Evolutionary conservation across 2,329 filamentous ascomycete genomes (phyloP).

Genomic region (Fusarium nanum): DNA sequence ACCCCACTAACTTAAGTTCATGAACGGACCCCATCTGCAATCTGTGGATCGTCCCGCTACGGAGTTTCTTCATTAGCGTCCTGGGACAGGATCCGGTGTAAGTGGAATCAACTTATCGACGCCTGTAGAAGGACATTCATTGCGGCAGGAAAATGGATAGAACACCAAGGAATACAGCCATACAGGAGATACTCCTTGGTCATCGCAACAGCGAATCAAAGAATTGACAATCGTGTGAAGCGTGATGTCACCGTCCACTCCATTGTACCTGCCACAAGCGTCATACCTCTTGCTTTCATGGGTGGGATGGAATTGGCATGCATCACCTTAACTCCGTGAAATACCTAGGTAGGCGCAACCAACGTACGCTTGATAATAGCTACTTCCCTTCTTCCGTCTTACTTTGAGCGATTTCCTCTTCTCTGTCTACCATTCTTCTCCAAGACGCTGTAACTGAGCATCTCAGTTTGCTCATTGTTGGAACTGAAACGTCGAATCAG

Average conservation of each 20-base stretch:
- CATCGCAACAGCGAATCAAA: neutral
- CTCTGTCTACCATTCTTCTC: neutral
- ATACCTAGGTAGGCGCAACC: neutral
- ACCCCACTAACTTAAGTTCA: slow-evolving; percentile 1
- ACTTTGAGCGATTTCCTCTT: neutral
- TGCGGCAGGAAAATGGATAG: neutral
- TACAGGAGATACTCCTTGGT: neutral
- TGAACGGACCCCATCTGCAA: slow-evolving; percentile 11
- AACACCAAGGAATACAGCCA: neutral
- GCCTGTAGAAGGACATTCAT: neutral
- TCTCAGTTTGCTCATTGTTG: neutral
- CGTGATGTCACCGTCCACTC: slow-evolving; percentile 30
- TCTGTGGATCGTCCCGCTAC: slow-evolving; percentile 25
- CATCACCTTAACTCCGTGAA: slow-evolving; percentile 30
- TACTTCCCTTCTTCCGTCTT: neutral
- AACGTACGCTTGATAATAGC: neutral
- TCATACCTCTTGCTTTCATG: slow-evolving; percentile 13
- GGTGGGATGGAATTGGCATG: slow-evolving; percentile 12
- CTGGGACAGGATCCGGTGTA: neutral
- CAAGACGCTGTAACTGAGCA: neutral
- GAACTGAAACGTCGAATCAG: slow-evolving; percentile 2
- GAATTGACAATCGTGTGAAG: slow-evolving; percentile 4
- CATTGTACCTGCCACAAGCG: slow-evolving; percentile 5
- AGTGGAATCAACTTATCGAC: neutral
- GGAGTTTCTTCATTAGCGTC: slow-evolving; percentile 17